These are phyloP conservation scores for Byssoonygena ceratinophila DNA, from an alignment of 2,329 filamentous ascomycete genomes.

Conservation along the genomic window DNA sequence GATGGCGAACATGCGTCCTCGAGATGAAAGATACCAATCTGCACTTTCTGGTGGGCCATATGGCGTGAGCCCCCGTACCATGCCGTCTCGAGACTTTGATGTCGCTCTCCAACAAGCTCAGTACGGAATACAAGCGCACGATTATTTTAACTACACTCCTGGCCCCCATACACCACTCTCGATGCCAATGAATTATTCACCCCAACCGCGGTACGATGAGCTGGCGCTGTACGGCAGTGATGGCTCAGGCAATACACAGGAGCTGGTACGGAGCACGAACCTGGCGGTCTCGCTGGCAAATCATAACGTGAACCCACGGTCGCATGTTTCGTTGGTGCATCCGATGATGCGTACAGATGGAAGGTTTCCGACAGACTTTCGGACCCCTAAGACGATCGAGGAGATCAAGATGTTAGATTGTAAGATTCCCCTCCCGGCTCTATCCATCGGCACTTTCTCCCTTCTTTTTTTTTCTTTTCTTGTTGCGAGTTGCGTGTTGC, in stretches of 20 bases:
- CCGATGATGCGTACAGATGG: slow-evolving; percentile 21
- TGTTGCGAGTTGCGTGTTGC: too few relatives aligned
- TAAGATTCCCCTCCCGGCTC: slow-evolving; percentile 10
- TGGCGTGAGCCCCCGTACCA: slow-evolving; percentile 16
- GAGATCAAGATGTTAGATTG: slow-evolving; percentile 19
- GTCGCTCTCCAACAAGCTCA: slow-evolving; percentile 18
- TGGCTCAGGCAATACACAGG: slow-evolving; percentile 2
- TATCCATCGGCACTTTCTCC: not conserved
- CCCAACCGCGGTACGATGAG: slow-evolving; percentile 10
- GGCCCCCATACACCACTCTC: not conserved
- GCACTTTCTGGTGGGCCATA: slow-evolving; percentile 15
- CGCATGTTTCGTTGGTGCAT: slow-evolving; percentile 19
- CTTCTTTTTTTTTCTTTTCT: not conserved
- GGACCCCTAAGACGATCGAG: slow-evolving; percentile 19
- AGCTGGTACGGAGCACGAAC: slow-evolving; percentile 19
- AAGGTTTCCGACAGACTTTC: slow-evolving; percentile 20
- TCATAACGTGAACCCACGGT: slow-evolving; percentile 16
- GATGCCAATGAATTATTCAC: slow-evolving; percentile 3
- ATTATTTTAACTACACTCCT: slow-evolving; percentile 13
- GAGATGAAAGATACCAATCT: slow-evolving; percentile 17
- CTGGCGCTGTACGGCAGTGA: not conserved
- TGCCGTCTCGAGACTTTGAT: slow-evolving; percentile 18
- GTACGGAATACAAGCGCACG: slow-evolving; percentile 16
- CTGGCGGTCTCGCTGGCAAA: slow-evolving; percentile 20
- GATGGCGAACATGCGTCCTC: slow-evolving; percentile 14